Conservation (phyloP, 345 rosid genomes). For the Aurinia saxatilis region DNA sequence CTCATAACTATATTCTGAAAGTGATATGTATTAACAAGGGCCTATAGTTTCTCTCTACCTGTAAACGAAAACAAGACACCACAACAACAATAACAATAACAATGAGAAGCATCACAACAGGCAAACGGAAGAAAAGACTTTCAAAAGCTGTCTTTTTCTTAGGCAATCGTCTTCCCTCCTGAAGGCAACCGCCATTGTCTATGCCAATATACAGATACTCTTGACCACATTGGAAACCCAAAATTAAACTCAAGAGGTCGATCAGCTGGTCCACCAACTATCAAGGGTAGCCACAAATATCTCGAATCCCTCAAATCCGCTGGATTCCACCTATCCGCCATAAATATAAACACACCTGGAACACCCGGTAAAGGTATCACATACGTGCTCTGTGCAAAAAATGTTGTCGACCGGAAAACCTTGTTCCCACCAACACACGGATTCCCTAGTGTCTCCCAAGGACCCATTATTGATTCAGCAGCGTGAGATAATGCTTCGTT, state of each 20-base stretch:
- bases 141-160: background rate
- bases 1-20: conserved; percentile 1
- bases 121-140: background rate
- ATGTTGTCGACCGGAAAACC: conserved; percentile 53
- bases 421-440: conserved; percentile 87
- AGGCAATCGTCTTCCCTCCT: conserved; percentile 18
- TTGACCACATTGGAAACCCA: conserved; percentile 77
- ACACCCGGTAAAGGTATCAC: conserved; percentile 67
- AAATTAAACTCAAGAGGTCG: conserved; percentile 65
- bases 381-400: conserved; percentile 74
- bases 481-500: conserved; percentile 85
- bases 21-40: conserved; percentile 17
- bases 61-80: conserved; percentile 2
- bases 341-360: conserved; percentile 66
- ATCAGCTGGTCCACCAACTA: conserved; percentile 81
- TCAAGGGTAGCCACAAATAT: conserved; percentile 80
- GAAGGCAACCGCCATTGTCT: conserved; percentile 79
- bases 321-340: conserved; percentile 96
- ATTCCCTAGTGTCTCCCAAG: conserved; percentile 91
- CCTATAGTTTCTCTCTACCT: conserved; percentile 13
- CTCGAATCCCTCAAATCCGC: conserved; percentile 79
- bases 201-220: conserved; percentile 94
- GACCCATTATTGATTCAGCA: conserved; percentile 85
- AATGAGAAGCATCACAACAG: conserved; percentile 10
- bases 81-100: conserved; percentile 9